Evolutionary conservation across 345 rosid species (phyloP).

Genomic region (Dipteronia sinensis): DNA sequence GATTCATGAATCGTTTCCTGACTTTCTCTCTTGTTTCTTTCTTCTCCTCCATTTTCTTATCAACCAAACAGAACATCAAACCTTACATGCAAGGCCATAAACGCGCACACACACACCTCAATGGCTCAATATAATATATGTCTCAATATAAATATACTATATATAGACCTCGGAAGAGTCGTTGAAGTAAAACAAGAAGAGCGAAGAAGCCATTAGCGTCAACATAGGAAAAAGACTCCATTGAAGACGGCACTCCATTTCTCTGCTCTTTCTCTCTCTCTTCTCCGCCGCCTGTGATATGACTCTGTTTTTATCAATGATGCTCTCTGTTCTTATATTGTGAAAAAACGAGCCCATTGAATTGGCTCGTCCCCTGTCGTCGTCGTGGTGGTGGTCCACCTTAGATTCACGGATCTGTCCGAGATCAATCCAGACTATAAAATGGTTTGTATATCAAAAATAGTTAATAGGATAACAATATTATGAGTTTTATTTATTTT

Average conservation of each 20-base stretch:
- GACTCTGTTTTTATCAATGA: background rate
- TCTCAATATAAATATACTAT: background rate
- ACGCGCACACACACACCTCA: no score
- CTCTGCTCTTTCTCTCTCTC: slow-evolving; percentile 20
- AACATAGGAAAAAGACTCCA: slow-evolving; percentile 62
- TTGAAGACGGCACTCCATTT: slow-evolving; percentile 40
- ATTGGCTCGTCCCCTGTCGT: no score
- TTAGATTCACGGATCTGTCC: no score
- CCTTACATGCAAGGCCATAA: background rate
- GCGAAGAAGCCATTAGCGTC: slow-evolving; percentile 46
- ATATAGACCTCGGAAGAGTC: slow-evolving; percentile 47
- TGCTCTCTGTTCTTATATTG: background rate
- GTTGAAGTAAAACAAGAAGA: slow-evolving; percentile 43
- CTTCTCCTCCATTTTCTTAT: background rate
- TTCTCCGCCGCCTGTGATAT: background rate
- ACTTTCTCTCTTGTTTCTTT: background rate
- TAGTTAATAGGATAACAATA: no score
- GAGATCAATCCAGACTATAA: no score
- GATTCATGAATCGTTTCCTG: background rate
- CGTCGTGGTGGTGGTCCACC: no score
- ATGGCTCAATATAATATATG: no score
- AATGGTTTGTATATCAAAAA: no score
- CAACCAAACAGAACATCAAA: slow-evolving; percentile 4
- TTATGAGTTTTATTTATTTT: no score
- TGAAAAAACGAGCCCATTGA: no score